Conservation (phyloP, 148 eudicot genomes). For the Cornus kousa region DNA sequence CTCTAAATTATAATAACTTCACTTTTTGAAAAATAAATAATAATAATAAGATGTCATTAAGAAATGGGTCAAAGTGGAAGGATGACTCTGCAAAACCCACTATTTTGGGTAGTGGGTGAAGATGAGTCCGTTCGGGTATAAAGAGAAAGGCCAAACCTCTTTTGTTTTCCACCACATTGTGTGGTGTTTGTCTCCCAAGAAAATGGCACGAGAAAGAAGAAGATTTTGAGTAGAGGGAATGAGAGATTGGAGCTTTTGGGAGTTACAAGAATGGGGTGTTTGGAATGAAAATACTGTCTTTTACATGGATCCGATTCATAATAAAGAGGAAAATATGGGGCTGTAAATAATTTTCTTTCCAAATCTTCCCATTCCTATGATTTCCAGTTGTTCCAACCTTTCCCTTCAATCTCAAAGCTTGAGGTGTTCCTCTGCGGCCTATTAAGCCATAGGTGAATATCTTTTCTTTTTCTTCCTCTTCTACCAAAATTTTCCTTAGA, state of each 20-base stretch:
- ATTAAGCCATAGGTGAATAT: too few relatives aligned
- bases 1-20: too few relatives aligned
- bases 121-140: not conserved
- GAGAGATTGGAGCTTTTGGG: not conserved
- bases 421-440: not conserved
- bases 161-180: not conserved
- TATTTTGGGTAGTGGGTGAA: not conserved
- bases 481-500: too few relatives aligned
- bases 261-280: not conserved
- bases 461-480: conserved; percentile 2
- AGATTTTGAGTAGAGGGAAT: not conserved
- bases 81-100: not conserved
- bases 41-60: not conserved
- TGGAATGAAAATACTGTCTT: not conserved
- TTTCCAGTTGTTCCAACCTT: conserved; percentile 6
- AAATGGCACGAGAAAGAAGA: not conserved
- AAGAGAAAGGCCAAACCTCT: not conserved
- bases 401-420: not conserved
- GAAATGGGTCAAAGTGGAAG: not conserved
- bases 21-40: too few relatives aligned
- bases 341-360: not conserved
- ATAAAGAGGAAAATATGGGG: not conserved
- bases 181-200: not conserved
- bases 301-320: too few relatives aligned
- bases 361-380: conserved; percentile 8